Evolutionary conservation across 1,284 basidiomycete species (phyloP).

Genomic region (Vanrija sp.): DNA sequence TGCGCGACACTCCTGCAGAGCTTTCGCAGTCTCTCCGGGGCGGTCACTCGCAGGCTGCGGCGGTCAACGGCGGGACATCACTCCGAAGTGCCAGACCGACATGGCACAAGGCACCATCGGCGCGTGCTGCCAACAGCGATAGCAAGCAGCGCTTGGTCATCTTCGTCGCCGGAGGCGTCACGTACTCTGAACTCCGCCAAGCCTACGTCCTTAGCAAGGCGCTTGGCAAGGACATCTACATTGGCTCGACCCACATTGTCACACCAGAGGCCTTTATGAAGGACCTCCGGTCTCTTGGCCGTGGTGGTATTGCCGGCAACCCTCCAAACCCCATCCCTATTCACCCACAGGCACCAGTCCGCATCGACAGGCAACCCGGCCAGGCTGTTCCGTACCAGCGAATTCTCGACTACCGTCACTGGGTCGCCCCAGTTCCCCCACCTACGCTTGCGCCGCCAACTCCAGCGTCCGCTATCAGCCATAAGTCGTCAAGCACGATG

Average conservation of each 20-base stretch:
- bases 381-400: constrained; percentile 66
- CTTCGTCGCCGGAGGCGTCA: constrained; percentile 93
- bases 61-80: constrained; percentile 48
- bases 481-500: constrained; percentile 14
- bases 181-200: constrained; percentile 89
- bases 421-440: constrained; percentile 47
- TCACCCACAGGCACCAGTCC: constrained; percentile 39
- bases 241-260: constrained; percentile 84
- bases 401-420: constrained; percentile 46
- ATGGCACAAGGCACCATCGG: constrained; percentile 63
- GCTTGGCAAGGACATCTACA: constrained; percentile 81
- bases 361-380: constrained; percentile 60
- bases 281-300: constrained; percentile 75
- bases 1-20: constrained; percentile 74
- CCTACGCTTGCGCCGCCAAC: constrained; percentile 40
- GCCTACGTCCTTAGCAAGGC: constrained; percentile 72
- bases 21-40: constrained; percentile 39
- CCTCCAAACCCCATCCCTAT: constrained; percentile 65
- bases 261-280: constrained; percentile 82
- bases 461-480: constrained; percentile 14
- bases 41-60: neutral
- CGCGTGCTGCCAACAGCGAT: constrained; percentile 47
- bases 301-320: constrained; percentile 65
- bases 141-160: constrained; percentile 75
- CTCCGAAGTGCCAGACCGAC: constrained; percentile 71